These are phyloP conservation scores for Lathyrus sativus DNA, from an alignment of 306 rosid species.

Conservation along the genomic window DNA sequence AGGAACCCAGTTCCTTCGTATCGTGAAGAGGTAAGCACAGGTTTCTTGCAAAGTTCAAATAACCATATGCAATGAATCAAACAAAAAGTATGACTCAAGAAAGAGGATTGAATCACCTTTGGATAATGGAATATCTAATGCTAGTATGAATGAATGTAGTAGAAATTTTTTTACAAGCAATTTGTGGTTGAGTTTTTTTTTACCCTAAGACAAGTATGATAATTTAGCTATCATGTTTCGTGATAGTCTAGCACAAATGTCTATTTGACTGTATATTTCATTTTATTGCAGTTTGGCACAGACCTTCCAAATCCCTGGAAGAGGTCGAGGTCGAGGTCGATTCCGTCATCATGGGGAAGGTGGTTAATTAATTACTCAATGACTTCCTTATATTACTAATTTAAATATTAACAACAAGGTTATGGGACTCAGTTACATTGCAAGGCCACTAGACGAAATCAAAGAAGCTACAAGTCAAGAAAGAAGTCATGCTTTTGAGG, in stretches of 20 bases:
- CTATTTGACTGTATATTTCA: constrained; percentile 9
- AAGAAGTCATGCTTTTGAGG: constrained; percentile 55
- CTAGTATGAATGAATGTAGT: too few relatives aligned
- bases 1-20: too few relatives aligned
- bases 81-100: too few relatives aligned
- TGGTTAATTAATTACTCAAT: constrained; percentile 34
- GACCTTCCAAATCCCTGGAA: constrained; percentile 48
- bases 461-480: constrained; percentile 57
- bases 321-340: constrained; percentile 56
- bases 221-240: not conserved
- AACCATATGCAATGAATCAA: too few relatives aligned
- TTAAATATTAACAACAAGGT: constrained; percentile 30
- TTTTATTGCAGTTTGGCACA: constrained; percentile 39
- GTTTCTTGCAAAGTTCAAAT: too few relatives aligned
- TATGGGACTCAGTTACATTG: constrained; percentile 56
- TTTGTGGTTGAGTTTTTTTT: too few relatives aligned
- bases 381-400: constrained; percentile 15
- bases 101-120: too few relatives aligned
- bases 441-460: constrained; percentile 68
- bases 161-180: too few relatives aligned
- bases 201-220: not conserved
- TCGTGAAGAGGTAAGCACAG: too few relatives aligned
- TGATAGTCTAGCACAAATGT: constrained; percentile 9
- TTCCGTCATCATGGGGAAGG: constrained; percentile 64
- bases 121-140: too few relatives aligned